A percentile compares a stretch with the other conserved stretches of the same genome.
These are phyloP conservation scores for Garcileccinum viscosum DNA, from an alignment of 1,284 basidiomycete species.

Conservation along the genomic window DNA sequence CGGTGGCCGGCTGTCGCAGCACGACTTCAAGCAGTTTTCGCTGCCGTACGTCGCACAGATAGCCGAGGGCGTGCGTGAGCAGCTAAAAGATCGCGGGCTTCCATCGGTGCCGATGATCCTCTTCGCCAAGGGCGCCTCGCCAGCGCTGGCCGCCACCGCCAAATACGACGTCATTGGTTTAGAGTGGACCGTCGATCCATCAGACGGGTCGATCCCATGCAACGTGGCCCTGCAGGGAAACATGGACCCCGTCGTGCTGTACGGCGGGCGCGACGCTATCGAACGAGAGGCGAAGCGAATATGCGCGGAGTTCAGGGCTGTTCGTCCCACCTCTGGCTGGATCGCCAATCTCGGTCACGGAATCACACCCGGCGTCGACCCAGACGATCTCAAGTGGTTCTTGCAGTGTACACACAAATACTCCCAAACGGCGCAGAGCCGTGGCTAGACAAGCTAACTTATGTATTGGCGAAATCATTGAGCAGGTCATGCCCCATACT, in stretches of 20 bases:
- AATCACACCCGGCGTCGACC: constrained; percentile 94
- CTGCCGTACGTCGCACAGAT: constrained; percentile 72
- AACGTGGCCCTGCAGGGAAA: constrained; percentile 91
- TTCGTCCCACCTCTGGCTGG: constrained; percentile 71
- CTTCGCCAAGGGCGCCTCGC: constrained; percentile 92
- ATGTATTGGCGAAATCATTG: not conserved
- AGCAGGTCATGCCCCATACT: constrained; percentile 13
- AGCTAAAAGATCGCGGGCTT: constrained; percentile 61
- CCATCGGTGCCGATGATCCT: constrained; percentile 81
- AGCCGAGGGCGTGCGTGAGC: constrained; percentile 64
- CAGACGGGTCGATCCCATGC: constrained; percentile 44
- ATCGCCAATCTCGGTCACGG: constrained; percentile 98
- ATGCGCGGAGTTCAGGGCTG: constrained; percentile 74
- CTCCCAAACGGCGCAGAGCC: constrained; percentile 43
- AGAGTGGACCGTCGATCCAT: constrained; percentile 87
- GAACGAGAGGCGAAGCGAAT: constrained; percentile 87
- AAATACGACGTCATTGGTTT: constrained; percentile 89
- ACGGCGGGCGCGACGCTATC: constrained; percentile 89
- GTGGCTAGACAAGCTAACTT: constrained; percentile 3
- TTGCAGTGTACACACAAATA: constrained; percentile 91
- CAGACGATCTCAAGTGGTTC: constrained; percentile 90
- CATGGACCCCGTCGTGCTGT: constrained; percentile 88
- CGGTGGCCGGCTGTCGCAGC: constrained; percentile 87
- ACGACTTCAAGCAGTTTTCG: constrained; percentile 83
- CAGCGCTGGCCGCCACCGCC: constrained; percentile 62